These are phyloP conservation scores for Lentithecium fluviatile DNA, from an alignment of 495 filamentous ascomycete genomes.

Conservation along the genomic window DNA sequence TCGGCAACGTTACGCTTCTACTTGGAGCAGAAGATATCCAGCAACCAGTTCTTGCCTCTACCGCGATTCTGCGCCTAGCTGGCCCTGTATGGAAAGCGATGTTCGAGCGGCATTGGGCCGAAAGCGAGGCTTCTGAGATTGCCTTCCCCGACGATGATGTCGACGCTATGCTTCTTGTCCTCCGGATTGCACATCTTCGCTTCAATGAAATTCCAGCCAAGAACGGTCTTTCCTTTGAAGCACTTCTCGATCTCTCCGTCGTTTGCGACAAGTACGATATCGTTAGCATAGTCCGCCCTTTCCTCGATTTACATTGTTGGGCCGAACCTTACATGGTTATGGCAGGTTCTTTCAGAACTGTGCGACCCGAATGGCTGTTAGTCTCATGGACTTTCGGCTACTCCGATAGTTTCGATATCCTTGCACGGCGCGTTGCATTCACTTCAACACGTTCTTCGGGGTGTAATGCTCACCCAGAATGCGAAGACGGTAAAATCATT, in stretches of 20 bases:
- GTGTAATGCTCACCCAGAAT: no score
- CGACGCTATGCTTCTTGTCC: neutral
- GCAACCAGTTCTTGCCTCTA: neutral
- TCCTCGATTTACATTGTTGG: neutral
- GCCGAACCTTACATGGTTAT: neutral
- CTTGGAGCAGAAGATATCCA: neutral
- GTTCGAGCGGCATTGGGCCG: neutral
- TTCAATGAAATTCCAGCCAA: neutral
- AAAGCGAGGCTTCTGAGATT: neutral
- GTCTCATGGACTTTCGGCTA: constrained; percentile 2
- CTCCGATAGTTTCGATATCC: neutral
- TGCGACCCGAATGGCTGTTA: constrained; percentile 6
- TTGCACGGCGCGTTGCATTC: neutral
- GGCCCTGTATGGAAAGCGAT: neutral
- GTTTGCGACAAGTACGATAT: neutral
- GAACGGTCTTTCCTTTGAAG: neutral
- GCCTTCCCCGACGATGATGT: neutral
- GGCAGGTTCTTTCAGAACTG: no score
- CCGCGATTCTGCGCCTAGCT: neutral
- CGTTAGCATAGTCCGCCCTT: neutral
- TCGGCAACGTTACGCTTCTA: neutral
- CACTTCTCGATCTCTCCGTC: neutral
- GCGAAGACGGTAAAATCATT: no score
- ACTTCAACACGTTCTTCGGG: no score
- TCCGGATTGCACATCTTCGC: constrained; percentile 2